phyloP scores from a whole-genome alignment of 768 basidiomycete genomes.

The Xanthoconium stramineum region DNA sequence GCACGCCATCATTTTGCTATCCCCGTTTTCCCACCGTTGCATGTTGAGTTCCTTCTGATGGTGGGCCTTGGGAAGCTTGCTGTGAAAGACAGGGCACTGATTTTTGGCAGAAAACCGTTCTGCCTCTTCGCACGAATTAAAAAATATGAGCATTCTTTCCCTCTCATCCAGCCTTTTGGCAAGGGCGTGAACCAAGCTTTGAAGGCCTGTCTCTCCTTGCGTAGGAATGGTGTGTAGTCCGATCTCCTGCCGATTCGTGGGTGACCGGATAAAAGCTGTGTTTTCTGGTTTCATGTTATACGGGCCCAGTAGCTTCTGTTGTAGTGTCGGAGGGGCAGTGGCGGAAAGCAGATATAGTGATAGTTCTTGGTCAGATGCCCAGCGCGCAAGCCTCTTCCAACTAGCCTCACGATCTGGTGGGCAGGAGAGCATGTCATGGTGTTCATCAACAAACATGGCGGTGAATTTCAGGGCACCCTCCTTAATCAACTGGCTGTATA shows the following conservation, averaged over 20 bases:
- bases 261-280: neutral
- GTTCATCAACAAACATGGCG: neutral
- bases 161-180: neutral
- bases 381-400: constrained; percentile 3
- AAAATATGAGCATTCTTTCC: neutral
- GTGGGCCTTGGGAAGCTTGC: neutral
- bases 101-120: neutral
- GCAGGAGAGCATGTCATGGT: neutral
- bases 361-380: neutral
- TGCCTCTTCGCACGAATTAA: neutral
- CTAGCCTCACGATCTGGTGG: neutral
- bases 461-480: neutral
- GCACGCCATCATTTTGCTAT: constrained; percentile 1
- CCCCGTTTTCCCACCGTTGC: neutral
- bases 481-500: neutral
- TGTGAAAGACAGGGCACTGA: constrained; percentile 1
- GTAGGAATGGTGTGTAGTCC: neutral
- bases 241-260: neutral
- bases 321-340: neutral
- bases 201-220: neutral
- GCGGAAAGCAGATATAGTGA: neutral
- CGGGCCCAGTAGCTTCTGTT: neutral
- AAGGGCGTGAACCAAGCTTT: neutral
- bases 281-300: neutral
- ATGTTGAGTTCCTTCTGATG: neutral